These are phyloP conservation scores for Piper longum DNA, from an alignment of 164 flowering plant species.

Conservation along the genomic window DNA sequence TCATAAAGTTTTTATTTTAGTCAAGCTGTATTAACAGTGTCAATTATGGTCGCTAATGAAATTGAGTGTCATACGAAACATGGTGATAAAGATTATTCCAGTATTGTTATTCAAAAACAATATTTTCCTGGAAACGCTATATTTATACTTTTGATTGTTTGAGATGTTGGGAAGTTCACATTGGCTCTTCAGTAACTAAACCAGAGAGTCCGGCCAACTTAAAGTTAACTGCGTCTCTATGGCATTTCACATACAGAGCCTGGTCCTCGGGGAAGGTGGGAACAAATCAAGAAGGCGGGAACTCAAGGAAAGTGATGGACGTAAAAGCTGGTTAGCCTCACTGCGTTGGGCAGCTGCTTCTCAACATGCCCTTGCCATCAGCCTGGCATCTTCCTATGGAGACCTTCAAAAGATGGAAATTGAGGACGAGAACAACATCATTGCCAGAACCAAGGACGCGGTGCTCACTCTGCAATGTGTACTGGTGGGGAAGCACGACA, in stretches of 20 bases:
- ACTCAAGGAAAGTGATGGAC: conserved; percentile 36
- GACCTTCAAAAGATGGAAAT: conserved; percentile 66
- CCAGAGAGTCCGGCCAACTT: neutral
- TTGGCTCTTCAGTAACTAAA: neutral
- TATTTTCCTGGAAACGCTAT: neutral
- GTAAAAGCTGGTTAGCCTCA: conserved; percentile 79
- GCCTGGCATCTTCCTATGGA: conserved; percentile 79
- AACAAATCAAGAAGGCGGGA: conserved; percentile 27
- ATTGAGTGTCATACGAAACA: too few species aligned
- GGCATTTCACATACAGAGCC: conserved; percentile 12
- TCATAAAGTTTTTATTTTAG: neutral
- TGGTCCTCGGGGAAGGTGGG: conserved; percentile 49
- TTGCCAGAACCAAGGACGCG: conserved; percentile 77
- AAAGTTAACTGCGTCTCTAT: neutral
- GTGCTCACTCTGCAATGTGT: conserved; percentile 70
- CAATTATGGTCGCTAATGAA: too few species aligned
- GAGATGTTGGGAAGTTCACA: neutral
- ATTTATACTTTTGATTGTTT: too few species aligned
- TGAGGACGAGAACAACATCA: conserved; percentile 55
- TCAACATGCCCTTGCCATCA: conserved; percentile 73
- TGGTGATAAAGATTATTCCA: too few species aligned
- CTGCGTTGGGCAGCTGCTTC: conserved; percentile 98
- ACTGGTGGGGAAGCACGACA: conserved; percentile 80
- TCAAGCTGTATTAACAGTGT: too few species aligned
- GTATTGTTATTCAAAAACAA: too few species aligned